Base-by-base conservation (phyloP, 1,139 yeast species). In the Spathaspora sp. region DNA sequence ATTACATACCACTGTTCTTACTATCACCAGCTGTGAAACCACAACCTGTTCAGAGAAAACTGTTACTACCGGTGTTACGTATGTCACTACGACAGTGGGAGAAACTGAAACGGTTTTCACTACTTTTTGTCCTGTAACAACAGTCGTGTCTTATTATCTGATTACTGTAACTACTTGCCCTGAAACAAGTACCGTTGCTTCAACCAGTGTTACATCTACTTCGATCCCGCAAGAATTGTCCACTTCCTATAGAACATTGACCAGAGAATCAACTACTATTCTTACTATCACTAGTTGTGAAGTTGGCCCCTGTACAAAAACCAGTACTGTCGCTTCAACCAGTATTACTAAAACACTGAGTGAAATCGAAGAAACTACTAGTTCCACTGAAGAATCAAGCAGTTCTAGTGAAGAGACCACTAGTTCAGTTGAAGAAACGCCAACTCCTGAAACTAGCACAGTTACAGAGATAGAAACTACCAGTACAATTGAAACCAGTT, bases 31-130 rank as follows among this genome's bases (percentile, higher is more conserved):
- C 15, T 57, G 61, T 45, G 47, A 46, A 4, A 41, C 44, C 6
- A 27, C 46, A 23, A 44, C 34, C 17, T 60, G 64, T 47, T 26
- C 42, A 2, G 39, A 52, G 41, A 56, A 56, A 37, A 55, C 65
- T 27, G 57, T 59, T 20, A 55, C 65, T 31, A 65, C 74, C 6
- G 72, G 71, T 26, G 43, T 53, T 18, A 49, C 48, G 8, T 46
- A 47, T 2, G 47, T 52, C 7, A 52, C 55, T 18, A 39, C 48
- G 3, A 49, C 51, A 8, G 37, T 42, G 7, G 47, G 46, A 10
- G 54, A 54, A 24, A 43, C 46, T 11, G 47, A 47, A 34, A 59
- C 67, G 16, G 46, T 58, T 15, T 62, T 59, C 55, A 63, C 67
- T 39, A 64, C 72, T 18, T 64, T 56, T 54, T 39, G 34, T 17